Evolutionary conservation across 306 rosid species (phyloP).

Genomic region (Morella rubra): DNA sequence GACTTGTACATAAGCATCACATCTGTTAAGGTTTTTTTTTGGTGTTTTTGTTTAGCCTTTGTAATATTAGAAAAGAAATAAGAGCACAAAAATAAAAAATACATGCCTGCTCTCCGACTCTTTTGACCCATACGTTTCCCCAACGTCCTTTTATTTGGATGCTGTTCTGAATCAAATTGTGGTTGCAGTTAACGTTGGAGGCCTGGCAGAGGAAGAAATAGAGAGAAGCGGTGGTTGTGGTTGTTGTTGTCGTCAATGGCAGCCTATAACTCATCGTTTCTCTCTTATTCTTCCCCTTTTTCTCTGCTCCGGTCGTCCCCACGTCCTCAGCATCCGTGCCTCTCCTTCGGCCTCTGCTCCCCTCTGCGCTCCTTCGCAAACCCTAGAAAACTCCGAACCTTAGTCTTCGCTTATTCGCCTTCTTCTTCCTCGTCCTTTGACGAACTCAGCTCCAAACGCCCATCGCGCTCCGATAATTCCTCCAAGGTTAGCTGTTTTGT

Average conservation of each 20-base stretch:
- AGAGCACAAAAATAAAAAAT: too few species aligned
- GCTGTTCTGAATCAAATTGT: neutral
- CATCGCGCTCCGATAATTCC: constrained; percentile 15
- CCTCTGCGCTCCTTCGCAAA: constrained; percentile 12
- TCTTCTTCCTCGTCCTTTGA: constrained; percentile 45
- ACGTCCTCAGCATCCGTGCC: constrained; percentile 11
- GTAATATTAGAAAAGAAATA: too few species aligned
- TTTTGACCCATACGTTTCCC: neutral
- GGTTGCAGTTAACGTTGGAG: too few species aligned
- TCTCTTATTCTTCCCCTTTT: constrained; percentile 41
- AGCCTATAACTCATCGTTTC: constrained; percentile 65
- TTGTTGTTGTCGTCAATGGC: constrained; percentile 56
- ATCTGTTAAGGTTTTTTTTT: too few species aligned
- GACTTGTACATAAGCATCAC: too few species aligned
- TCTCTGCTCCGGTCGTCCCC: constrained; percentile 30
- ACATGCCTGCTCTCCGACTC: too few species aligned
- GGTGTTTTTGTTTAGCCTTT: too few species aligned
- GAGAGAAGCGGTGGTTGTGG: constrained; percentile 31
- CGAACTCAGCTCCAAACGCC: constrained; percentile 40
- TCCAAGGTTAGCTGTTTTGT: constrained; percentile 42
- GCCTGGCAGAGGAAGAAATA: neutral
- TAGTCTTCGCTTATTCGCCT: constrained; percentile 44
- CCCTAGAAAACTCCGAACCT: constrained; percentile 35
- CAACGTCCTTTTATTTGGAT: neutral
- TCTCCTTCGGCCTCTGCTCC: constrained; percentile 19